phyloP scores from a whole-genome alignment of 495 filamentous ascomycete genomes.

The Penicillium crystallinum region DNA sequence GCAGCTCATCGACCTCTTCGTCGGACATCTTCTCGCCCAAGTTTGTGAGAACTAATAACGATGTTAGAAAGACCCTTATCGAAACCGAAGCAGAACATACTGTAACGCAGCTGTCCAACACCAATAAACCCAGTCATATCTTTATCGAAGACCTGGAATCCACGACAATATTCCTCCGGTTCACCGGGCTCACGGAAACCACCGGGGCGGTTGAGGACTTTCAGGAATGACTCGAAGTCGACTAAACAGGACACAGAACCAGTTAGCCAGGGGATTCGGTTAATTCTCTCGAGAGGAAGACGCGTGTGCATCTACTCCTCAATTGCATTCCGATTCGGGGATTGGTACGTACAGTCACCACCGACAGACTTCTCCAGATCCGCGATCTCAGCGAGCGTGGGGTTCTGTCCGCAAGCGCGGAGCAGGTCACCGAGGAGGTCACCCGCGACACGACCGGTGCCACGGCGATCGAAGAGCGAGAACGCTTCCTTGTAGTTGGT shows the following conservation, averaged over 20 bases:
- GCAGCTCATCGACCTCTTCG: conserved; percentile 94
- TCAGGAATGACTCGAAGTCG: conserved; percentile 95
- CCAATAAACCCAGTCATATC: conserved; percentile 97
- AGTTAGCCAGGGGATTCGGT: neutral
- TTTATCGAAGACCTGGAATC: conserved; percentile 99
- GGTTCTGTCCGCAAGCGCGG: conserved; percentile 95
- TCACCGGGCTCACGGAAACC: conserved; percentile 97
- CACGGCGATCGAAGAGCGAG: conserved; percentile 97
- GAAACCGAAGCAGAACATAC: conserved; percentile 34
- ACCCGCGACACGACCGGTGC: conserved; percentile 80
- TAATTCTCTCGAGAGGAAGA: too few relatives aligned
- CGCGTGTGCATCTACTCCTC: too few relatives aligned
- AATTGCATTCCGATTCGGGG: too few relatives aligned
- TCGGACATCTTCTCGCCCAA: conserved; percentile 98
- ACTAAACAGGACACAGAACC: conserved; percentile 48
- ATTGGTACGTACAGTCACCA: conserved; percentile 85
- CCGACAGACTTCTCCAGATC: conserved; percentile 86
- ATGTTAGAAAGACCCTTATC: neutral
- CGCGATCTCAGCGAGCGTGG: conserved; percentile 82
- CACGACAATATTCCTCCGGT: conserved; percentile 94
- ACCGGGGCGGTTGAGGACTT: conserved; percentile 92
- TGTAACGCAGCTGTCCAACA: conserved; percentile 91
- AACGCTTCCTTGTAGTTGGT: conserved; percentile 99
- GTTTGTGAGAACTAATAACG: conserved; percentile 72
- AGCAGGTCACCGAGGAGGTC: conserved; percentile 89